Evolutionary conservation across 352 stramenopile species (phyloP).

Genomic region (Globisporangium viniferum): DNA sequence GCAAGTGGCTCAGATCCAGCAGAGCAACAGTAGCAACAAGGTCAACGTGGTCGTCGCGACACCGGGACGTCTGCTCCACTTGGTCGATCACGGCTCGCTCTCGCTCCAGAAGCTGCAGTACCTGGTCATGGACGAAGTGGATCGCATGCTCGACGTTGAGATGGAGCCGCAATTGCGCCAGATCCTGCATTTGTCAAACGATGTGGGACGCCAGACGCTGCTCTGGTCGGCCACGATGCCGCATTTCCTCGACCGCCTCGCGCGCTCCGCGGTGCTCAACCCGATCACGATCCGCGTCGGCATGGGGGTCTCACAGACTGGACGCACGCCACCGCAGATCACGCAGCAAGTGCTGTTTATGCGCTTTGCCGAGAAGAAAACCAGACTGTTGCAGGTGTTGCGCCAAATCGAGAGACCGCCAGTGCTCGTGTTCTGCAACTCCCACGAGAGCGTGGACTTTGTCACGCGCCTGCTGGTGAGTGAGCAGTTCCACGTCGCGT

Average conservation of each 20-base stretch:
- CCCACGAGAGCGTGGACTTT: slow-evolving; percentile 92
- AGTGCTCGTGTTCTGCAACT: slow-evolving; percentile 97
- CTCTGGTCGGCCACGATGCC: slow-evolving; percentile 96
- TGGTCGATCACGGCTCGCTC: slow-evolving; percentile 27
- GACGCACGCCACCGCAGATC: slow-evolving; percentile 65
- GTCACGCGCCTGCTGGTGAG: slow-evolving; percentile 91
- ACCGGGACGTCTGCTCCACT: slow-evolving; percentile 54
- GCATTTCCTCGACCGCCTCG: slow-evolving; percentile 86
- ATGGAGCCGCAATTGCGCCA: slow-evolving; percentile 93
- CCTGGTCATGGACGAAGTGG: slow-evolving; percentile 95
- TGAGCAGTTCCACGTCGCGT: slow-evolving; percentile 94
- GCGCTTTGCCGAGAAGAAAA: slow-evolving; percentile 41
- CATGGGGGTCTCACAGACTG: slow-evolving; percentile 29
- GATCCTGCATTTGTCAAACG: slow-evolving; percentile 86
- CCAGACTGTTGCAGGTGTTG: slow-evolving; percentile 43
- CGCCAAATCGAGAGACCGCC: slow-evolving; percentile 84
- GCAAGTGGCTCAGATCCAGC: slow-evolving; percentile 27
- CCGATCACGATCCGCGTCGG: slow-evolving; percentile 92
- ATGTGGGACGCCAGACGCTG: slow-evolving; percentile 66
- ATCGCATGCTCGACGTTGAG: slow-evolving; percentile 93
- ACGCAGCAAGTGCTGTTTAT: slow-evolving; percentile 88
- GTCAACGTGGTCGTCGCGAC: slow-evolving; percentile 43
- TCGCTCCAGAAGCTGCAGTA: slow-evolving; percentile 32
- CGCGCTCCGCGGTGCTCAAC: slow-evolving; percentile 90
- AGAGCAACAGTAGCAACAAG: slow-evolving; percentile 24